A percentile compares a stretch with the other conserved stretches of the same genome.
Evolutionary conservation across 2,329 filamentous ascomycete genomes (phyloP).

Genomic region (Microdochium trichocladiopsis): DNA sequence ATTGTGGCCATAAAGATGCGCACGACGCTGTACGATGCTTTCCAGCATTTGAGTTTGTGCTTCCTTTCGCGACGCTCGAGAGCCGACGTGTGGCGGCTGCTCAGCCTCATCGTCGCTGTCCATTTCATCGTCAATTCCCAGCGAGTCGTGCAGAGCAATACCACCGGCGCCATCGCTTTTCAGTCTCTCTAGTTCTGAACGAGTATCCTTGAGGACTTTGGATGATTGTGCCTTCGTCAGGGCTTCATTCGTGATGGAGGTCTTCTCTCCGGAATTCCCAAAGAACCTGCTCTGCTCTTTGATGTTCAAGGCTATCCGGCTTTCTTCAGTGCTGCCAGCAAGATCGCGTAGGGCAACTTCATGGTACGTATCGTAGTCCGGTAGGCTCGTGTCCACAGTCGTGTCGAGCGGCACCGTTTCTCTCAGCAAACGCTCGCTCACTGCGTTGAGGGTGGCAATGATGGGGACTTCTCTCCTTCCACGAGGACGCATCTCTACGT

Average conservation of each 20-base stretch:
- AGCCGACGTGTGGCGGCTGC: constrained; percentile 56
- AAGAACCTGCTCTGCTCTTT: constrained; percentile 84
- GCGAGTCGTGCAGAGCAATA: constrained; percentile 53
- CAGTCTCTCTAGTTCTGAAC: constrained; percentile 51
- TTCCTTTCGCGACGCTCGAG: constrained; percentile 55
- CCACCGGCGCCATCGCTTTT: constrained; percentile 39
- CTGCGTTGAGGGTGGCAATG: constrained; percentile 77
- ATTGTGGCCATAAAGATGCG: constrained; percentile 47
- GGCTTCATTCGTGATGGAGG: constrained; percentile 35
- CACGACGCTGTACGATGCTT: constrained; percentile 54
- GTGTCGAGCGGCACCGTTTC: constrained; percentile 75
- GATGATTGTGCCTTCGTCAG: constrained; percentile 66
- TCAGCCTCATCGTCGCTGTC: constrained; percentile 58
- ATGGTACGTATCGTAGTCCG: constrained; percentile 67
- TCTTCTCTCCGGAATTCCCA: constrained; percentile 46
- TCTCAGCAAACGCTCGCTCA: constrained; percentile 90
- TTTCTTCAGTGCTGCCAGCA: constrained; percentile 63
- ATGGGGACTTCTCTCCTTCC: constrained; percentile 73
- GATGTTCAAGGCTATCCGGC: constrained; percentile 77
- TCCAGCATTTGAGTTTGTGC: constrained; percentile 62
- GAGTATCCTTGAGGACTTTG: constrained; percentile 59
- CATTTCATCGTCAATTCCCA: constrained; percentile 64
- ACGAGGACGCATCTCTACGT: constrained; percentile 77
- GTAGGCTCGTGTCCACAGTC: constrained; percentile 56
- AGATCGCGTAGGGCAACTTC: constrained; percentile 76